Evolutionary conservation across 345 rosid species (phyloP).

Genomic region (Brassica juncea): DNA sequence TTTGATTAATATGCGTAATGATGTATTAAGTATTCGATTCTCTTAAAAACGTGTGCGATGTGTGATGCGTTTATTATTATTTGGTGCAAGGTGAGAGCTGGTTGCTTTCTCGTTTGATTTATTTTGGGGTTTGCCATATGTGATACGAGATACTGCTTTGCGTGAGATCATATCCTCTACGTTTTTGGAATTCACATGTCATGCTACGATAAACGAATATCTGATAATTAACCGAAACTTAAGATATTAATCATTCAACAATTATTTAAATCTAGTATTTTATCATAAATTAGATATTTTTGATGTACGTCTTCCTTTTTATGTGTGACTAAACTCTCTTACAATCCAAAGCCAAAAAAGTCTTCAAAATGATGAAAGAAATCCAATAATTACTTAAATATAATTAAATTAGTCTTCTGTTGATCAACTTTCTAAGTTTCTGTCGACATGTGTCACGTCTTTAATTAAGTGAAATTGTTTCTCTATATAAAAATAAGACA

Average conservation of each 20-base stretch:
- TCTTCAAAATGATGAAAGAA: not conserved
- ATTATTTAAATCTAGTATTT: not conserved
- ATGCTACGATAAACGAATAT: not conserved
- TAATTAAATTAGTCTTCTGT: not conserved
- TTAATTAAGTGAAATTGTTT: not conserved
- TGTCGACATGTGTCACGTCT: not conserved
- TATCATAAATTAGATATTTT: constrained; percentile 4
- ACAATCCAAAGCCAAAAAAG: not conserved
- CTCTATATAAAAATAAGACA: not conserved
- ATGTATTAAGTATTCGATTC: not conserved
- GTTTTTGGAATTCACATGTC: not conserved
- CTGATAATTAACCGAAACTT: not conserved
- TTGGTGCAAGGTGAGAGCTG: not conserved
- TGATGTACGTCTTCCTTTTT: not conserved
- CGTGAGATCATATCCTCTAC: not conserved
- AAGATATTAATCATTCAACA: not conserved
- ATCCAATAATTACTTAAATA: not conserved
- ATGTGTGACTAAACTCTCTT: not conserved
- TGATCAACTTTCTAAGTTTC: not conserved
- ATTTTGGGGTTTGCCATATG: not conserved
- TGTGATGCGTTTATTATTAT: not conserved
- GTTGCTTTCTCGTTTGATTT: not conserved
- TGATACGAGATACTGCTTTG: not conserved
- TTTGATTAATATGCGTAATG: not conserved
- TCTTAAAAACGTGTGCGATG: not conserved